Evolutionary conservation across 345 rosid species (phyloP).

Genomic region (Cardiospermum halicacabum): DNA sequence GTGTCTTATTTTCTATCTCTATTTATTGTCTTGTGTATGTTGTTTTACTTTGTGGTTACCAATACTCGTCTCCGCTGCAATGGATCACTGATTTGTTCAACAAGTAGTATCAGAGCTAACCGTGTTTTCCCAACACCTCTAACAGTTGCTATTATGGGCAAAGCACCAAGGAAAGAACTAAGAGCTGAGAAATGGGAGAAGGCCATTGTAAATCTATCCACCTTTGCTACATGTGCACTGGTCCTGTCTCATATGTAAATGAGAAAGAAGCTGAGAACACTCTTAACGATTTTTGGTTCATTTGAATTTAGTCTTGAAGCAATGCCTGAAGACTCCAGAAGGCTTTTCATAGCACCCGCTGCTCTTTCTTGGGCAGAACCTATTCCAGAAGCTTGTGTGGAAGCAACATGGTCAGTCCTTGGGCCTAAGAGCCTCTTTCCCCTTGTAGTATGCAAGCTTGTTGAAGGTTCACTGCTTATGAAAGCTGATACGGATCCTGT

Average conservation of each 20-base stretch:
- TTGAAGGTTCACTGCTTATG: conserved; percentile 33
- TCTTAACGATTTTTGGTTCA: conserved; percentile 27
- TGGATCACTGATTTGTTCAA: no score
- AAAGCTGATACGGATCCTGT: conserved; percentile 26
- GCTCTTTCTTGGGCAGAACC: conserved; percentile 30
- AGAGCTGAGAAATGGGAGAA: conserved; percentile 33
- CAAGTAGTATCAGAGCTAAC: no score
- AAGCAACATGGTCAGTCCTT: conserved; percentile 27
- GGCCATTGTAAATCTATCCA: conserved; percentile 23
- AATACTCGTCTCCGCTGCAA: no score
- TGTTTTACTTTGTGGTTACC: no score
- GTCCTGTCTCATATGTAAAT: conserved; percentile 28
- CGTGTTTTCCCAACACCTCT: no score
- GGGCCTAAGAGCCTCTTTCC: conserved; percentile 28
- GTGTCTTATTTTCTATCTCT: no score
- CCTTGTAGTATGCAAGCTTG: conserved; percentile 30
- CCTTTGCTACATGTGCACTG: conserved; percentile 29
- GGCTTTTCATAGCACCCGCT: conserved; percentile 25
- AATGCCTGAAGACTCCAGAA: conserved; percentile 28
- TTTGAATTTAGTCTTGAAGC: conserved; percentile 38
- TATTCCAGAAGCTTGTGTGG: conserved; percentile 33
- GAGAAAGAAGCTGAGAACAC: conserved; percentile 34
- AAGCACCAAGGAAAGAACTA: conserved; percentile 33
- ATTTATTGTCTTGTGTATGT: no score
- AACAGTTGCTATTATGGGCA: conserved; percentile 34